A percentile compares a stretch with the other conserved stretches of the same genome.
Conservation (phyloP, 208 protist species). For the Crithidia acanthocephali region DNA sequence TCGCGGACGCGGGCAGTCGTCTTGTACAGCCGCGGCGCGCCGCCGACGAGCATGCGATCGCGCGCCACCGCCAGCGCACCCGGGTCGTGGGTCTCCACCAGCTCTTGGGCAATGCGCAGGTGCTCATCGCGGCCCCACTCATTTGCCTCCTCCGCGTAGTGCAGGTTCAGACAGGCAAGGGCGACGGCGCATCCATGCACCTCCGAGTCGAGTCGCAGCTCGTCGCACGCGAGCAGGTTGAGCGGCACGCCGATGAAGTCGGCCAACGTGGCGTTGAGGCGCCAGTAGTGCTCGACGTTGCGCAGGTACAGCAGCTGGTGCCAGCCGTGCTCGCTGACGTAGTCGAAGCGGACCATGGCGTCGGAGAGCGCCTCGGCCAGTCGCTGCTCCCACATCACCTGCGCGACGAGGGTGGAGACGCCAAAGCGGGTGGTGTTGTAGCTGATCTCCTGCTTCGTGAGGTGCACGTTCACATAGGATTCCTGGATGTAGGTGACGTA, state of each 20-base stretch:
- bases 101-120: conserved; percentile 51
- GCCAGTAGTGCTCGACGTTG: conserved; percentile 81
- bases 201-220: conserved; percentile 63
- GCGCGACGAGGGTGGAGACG: conserved; percentile 56
- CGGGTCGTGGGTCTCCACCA: conserved; percentile 53
- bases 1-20: conserved; percentile 50
- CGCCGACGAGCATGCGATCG: conserved; percentile 62
- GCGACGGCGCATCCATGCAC: conserved; percentile 86
- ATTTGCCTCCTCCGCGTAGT: conserved; percentile 72
- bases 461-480: conserved; percentile 67
- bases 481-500: conserved; percentile 71
- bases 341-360: conserved; percentile 69
- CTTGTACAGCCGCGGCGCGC: conserved; percentile 40
- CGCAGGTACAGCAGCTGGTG: conserved; percentile 87
- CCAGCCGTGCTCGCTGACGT: conserved; percentile 82
- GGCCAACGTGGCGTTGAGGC: conserved; percentile 70
- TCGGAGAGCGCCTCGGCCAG: conserved; percentile 58
- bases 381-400: conserved; percentile 77
- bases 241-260: conserved; percentile 74
- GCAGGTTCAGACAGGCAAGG: conserved; percentile 75
- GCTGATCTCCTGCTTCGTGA: conserved; percentile 49
- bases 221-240: conserved; percentile 39
- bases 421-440: conserved; percentile 57
- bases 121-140: conserved; percentile 74
- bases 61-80: conserved; percentile 51